Percentiles rank a stretch among this genome's conserved stretches.
These are phyloP conservation scores for Phialophora chinensis DNA, from an alignment of 2,329 filamentous ascomycete species.

Conservation along the genomic window DNA sequence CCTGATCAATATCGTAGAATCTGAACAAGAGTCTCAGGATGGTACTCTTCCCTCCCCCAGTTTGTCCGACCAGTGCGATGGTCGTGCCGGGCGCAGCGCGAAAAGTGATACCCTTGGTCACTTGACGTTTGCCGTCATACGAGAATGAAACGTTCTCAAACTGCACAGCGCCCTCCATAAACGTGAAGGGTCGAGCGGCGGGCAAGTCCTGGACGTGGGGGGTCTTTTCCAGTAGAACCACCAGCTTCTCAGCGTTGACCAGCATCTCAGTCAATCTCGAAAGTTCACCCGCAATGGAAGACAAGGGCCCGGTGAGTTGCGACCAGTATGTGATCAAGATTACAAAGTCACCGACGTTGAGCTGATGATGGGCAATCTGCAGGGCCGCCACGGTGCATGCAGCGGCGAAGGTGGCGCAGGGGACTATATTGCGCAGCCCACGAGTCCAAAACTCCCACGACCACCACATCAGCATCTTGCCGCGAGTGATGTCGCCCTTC, in stretches of 20 bases:
- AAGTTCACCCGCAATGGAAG: slow-evolving; percentile 58
- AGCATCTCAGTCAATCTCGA: slow-evolving; percentile 59
- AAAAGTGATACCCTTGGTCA: slow-evolving; percentile 57
- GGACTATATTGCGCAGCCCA: slow-evolving; percentile 20
- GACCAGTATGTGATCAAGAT: slow-evolving; percentile 71
- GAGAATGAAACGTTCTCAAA: slow-evolving; percentile 60
- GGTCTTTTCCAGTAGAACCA: slow-evolving; percentile 57
- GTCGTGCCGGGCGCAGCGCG: slow-evolving; percentile 56
- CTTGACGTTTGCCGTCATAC: slow-evolving; percentile 58
- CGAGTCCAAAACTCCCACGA: slow-evolving; percentile 19
- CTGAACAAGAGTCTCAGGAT: slow-evolving; percentile 61
- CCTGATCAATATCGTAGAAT: slow-evolving; percentile 59
- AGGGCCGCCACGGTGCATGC: slow-evolving; percentile 60
- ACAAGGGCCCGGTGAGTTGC: slow-evolving; percentile 56
- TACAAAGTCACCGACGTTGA: slow-evolving; percentile 66
- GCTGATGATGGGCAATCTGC: slow-evolving; percentile 57
- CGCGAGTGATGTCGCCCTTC: slow-evolving; percentile 42
- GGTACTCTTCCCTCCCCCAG: slow-evolving; percentile 64
- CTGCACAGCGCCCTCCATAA: slow-evolving; percentile 53
- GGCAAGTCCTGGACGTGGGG: slow-evolving; percentile 52
- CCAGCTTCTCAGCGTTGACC: slow-evolving; percentile 65
- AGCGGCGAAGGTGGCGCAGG: slow-evolving; percentile 50
- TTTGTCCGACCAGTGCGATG: slow-evolving; percentile 63
- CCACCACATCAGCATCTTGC: slow-evolving; percentile 39
- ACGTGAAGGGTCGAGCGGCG: slow-evolving; percentile 46